Percentiles rank a stretch among this genome's conserved stretches.
Conservation (phyloP, 495 filamentous ascomycete species). For the Amniculicola lignicola region DNA sequence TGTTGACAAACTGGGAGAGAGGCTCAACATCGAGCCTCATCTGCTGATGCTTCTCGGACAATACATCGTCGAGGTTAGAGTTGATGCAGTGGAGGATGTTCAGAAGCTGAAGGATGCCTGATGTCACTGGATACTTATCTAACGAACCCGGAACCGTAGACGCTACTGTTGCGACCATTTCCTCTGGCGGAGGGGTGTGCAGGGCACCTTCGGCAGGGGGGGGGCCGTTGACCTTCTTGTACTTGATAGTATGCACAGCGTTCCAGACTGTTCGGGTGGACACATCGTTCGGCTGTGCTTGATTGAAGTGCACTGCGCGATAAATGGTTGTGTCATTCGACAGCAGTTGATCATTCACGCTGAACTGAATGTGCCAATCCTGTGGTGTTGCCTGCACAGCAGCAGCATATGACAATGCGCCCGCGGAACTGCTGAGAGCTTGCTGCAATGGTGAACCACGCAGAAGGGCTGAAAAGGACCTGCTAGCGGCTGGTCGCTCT, state of each 20-base stretch:
- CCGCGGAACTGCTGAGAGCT: constrained; percentile 41
- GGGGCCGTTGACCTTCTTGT: constrained; percentile 82
- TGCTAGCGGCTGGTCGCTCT: constrained; percentile 32
- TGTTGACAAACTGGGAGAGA: constrained; percentile 94
- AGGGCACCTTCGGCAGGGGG: constrained; percentile 74
- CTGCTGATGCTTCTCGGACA: constrained; percentile 76
- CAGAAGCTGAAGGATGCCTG: constrained; percentile 82
- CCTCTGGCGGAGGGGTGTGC: constrained; percentile 54
- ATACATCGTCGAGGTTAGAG: constrained; percentile 90
- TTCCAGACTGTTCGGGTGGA: constrained; percentile 80
- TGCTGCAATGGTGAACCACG: constrained; percentile 40
- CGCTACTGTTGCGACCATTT: constrained; percentile 46
- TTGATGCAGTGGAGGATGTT: constrained; percentile 93
- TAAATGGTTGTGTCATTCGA: constrained; percentile 95
- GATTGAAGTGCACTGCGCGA: constrained; percentile 79
- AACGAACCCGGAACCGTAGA: constrained; percentile 75
- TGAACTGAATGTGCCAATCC: constrained; percentile 99
- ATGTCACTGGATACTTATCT: constrained; percentile 74
- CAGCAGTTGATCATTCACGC: constrained; percentile 76
- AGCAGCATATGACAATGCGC: constrained; percentile 73
- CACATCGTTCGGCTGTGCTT: constrained; percentile 62
- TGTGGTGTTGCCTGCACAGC: constrained; percentile 75
- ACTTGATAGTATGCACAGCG: constrained; percentile 84
- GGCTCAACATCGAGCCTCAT: constrained; percentile 76
- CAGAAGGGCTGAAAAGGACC: constrained; percentile 47